Percentiles rank a stretch among this genome's conserved stretches.
Evolutionary conservation across 1,284 basidiomycete genomes (phyloP).

Genomic region (Boletus semigastroideus): DNA sequence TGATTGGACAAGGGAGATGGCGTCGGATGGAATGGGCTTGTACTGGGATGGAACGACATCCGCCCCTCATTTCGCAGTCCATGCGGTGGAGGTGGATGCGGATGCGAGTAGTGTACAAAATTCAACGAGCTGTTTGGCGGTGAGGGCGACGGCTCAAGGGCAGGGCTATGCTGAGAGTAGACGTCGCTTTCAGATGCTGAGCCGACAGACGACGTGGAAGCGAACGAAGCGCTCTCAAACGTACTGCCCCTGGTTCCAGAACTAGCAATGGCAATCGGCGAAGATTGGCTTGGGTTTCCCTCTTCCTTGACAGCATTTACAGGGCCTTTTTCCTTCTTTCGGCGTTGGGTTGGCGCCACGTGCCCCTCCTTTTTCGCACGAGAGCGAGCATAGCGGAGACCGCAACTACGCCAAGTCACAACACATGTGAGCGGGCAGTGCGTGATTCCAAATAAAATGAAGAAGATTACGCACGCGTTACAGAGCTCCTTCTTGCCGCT

Average conservation of each 20-base stretch:
- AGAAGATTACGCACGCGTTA: slow-evolving; percentile 73
- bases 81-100: slow-evolving; percentile 22
- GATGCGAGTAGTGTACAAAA: slow-evolving; percentile 53
- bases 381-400: slow-evolving; percentile 76
- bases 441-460: slow-evolving; percentile 6
- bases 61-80: slow-evolving; percentile 31
- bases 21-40: slow-evolving; percentile 28
- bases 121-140: slow-evolving; percentile 51
- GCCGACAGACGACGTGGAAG: slow-evolving; percentile 48
- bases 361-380: slow-evolving; percentile 80
- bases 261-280: slow-evolving; percentile 40
- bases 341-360: slow-evolving; percentile 37
- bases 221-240: slow-evolving; percentile 49
- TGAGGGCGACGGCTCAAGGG: slow-evolving; percentile 55
- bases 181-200: slow-evolving; percentile 55
- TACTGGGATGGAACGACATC: slow-evolving; percentile 21
- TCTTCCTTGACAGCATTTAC: slow-evolving; percentile 35
- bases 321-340: slow-evolving; percentile 44
- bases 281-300: slow-evolving; percentile 33
- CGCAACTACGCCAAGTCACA: slow-evolving; percentile 53
- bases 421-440: slow-evolving; percentile 27
- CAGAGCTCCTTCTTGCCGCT: slow-evolving; percentile 90
- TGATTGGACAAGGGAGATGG: slow-evolving; percentile 50
- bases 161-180: slow-evolving; percentile 47
- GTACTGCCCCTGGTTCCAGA: slow-evolving; percentile 37